Evolutionary conservation across 768 basidiomycete genomes (phyloP), one percentile per base, ranked within the genome.

Genomic region (Boletus vermiculosoides): DNA sequence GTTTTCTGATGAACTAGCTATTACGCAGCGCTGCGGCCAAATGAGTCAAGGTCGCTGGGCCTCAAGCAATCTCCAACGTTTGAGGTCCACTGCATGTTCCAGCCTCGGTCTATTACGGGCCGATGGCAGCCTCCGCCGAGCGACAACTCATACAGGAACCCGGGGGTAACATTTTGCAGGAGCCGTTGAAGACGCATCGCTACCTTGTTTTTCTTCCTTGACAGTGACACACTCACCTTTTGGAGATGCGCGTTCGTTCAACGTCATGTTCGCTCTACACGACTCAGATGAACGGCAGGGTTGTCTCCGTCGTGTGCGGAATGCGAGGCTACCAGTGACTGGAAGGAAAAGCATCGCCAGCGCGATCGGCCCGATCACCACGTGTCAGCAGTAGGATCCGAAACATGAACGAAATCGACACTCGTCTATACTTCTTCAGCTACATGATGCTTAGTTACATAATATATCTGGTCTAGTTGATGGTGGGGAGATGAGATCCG

Each of bases 401-500:
- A 54, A 58, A 59, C 52, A 42, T 25, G 49, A 25, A 30, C 45
- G 28, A 23, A 31, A 39, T 46, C 30, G 51, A 59, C 31, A 28
- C 36, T 11, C 37, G 22, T 41, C 3, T 40, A 13, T 20, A 1
- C 1, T 44, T n/a, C 41, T 51, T 40, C 30, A 37, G 45, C 55
- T 9, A 25, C 20, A 22, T 42, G 9, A n/a, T 45, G 41, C 23
- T 28, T 22, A 12, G 34, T 49, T 33, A 30, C 30, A 30, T 30
- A 47, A 36, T 44, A n/a, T 7, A 13, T 22, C 34, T 12, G 22
- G 23, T n/a, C 34, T 33, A 23, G 3, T n/a, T n/a, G 5, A 42
- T 7, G 45, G n/a, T n/a, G n/a, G n/a, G n/a, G n/a, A 51, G 22
- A 30, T 23, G 49, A 61, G 59, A 48, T 48, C 54, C 23, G 30